Conservation (phyloP, 352 stramenopile species). For the Globisporangium mamillatum region DNA sequence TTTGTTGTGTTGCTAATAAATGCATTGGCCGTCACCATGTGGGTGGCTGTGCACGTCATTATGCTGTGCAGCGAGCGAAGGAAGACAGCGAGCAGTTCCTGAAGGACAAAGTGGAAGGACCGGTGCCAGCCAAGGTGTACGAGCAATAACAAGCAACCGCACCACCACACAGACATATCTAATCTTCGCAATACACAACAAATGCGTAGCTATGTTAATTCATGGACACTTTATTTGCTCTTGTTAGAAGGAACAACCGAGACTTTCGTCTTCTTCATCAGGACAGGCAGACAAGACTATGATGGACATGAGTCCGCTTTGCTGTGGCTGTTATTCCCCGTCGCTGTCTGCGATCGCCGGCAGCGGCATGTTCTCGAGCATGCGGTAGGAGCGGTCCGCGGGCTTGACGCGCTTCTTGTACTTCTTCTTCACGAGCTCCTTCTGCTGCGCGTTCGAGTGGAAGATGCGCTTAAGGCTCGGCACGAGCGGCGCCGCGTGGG, state of each 20-base stretch:
- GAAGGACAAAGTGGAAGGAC: slow-evolving; percentile 81
- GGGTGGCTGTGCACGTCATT: not conserved
- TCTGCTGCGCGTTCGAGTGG: slow-evolving; percentile 26
- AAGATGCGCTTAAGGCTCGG: slow-evolving; percentile 73
- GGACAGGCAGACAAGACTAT: not conserved
- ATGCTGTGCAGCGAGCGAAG: slow-evolving; percentile 52
- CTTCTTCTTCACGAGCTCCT: slow-evolving; percentile 36
- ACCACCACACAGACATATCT: not conserved
- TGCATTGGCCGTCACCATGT: not conserved
- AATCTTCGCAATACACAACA: not conserved
- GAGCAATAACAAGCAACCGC: slow-evolving; percentile 34
- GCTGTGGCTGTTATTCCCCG: not conserved
- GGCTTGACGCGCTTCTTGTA: slow-evolving; percentile 55
- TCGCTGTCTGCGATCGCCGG: slow-evolving; percentile 36
- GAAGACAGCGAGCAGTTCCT: slow-evolving; percentile 78
- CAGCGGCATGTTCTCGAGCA: slow-evolving; percentile 64
- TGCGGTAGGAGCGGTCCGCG: slow-evolving; percentile 48
- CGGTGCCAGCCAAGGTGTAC: slow-evolving; percentile 61
- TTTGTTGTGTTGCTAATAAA: not conserved
- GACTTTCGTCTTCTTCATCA: not conserved
- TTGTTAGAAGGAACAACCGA: not conserved
- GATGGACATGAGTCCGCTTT: slow-evolving; percentile 1
- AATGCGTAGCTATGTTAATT: not conserved
- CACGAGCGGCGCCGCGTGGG: slow-evolving; percentile 32
- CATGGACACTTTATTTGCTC: not conserved